Evolutionary conservation across 345 rosid genomes (phyloP), one percentile per base, ranked within the genome.

Genomic region (Toxicodendron radicans): DNA sequence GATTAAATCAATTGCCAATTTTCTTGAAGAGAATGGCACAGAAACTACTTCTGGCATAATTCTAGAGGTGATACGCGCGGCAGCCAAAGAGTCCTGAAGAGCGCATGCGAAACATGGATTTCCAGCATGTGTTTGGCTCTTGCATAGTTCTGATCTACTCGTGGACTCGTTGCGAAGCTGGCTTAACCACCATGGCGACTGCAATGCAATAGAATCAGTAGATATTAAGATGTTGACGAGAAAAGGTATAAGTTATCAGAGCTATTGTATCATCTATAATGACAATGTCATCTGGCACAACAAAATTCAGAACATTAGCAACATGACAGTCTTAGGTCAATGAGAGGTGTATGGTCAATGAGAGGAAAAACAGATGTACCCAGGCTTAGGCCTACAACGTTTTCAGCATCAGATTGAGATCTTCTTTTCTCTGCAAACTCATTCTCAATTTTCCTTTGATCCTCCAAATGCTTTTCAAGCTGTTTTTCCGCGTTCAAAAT

Each of bases 61-160:
- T 45, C 52, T 12, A 3, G 32, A 64, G 21, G 68, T 53, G 10
- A 64, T 43, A 14, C 52, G 52, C 30, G 7, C n/a, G 61, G 43
- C 58, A 68, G 59, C 43, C 32, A 68, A 68, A 30, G 56, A 48
- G 16, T 49, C 59, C 14, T 1, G 24, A 17, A 6, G 32, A 17
- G 60, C 59, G n/a, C 59, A 68, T 18, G 30, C 5, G 10, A 68
- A 49, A 53, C 71, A 68, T 2, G 60, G 71, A 35, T 68, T 52
- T 52, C 71, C 71, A 68, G 38, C 59, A 51, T 68, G 71, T 0
- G 63, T 54, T 0, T 9, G 35, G 38, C 38, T 35, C 38, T 68
- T 60, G 24, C 35, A 14, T 52, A 8, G 23, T 3, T 68, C 17
- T 21, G 68, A 45, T 64, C 53, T 45, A 43, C 33, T 12, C 68